These are phyloP conservation scores for Ogataea dorogensis DNA, from an alignment of 805 yeast species.

Conservation along the genomic window DNA sequence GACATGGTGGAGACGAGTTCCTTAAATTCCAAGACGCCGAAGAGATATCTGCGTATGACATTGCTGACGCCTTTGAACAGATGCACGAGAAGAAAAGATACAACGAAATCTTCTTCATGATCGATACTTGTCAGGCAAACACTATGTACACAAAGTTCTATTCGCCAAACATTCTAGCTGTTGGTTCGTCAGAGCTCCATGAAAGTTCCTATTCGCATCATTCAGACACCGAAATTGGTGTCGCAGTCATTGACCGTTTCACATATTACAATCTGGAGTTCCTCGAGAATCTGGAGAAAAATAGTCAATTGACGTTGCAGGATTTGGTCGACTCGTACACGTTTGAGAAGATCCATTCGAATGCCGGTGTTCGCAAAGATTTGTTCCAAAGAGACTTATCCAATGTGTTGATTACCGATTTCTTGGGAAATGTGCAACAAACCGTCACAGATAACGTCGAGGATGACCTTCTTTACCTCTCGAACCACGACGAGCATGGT, in stretches of 20 bases:
- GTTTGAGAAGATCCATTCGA: slow-evolving; percentile 81
- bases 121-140: slow-evolving; percentile 98
- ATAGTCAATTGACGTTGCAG: slow-evolving; percentile 70
- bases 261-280: slow-evolving; percentile 89
- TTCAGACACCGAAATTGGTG: slow-evolving; percentile 94
- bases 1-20: slow-evolving; percentile 98
- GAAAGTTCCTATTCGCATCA: slow-evolving; percentile 95
- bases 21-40: slow-evolving; percentile 98
- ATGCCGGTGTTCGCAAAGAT: slow-evolving; percentile 90
- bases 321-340: slow-evolving; percentile 85
- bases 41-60: slow-evolving; percentile 90
- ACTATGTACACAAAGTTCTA: slow-evolving; percentile 93
- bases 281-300: slow-evolving; percentile 73
- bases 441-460: slow-evolving; percentile 58
- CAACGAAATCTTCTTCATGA: slow-evolving; percentile 94
- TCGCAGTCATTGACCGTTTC: slow-evolving; percentile 95
- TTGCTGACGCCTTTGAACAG: slow-evolving; percentile 95
- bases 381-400: slow-evolving; percentile 62
- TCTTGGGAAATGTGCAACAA: slow-evolving; percentile 88
- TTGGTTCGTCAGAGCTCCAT: slow-evolving; percentile 84
- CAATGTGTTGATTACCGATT: slow-evolving; percentile 82
- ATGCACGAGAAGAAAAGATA: slow-evolving; percentile 96
- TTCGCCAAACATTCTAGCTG: slow-evolving; percentile 88
- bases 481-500: slow-evolving; percentile 35
- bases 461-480: slow-evolving; percentile 41